Base-by-base conservation (phyloP, 768 basidiomycete genomes). In the Hygrocybe coccinea region DNA sequence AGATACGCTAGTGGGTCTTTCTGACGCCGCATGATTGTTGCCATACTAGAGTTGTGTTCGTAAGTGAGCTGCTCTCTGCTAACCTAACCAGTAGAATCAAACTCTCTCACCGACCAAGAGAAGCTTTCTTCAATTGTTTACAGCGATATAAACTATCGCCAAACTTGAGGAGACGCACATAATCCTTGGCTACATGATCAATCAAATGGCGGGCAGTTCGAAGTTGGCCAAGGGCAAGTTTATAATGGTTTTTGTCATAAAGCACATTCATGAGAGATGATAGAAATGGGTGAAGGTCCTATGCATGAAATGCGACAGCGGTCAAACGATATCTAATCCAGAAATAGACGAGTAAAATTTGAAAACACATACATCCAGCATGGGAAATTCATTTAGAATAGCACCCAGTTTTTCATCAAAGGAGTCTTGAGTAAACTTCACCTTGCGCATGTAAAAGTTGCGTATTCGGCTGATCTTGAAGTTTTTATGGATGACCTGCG, bases 241-340 rank as follows among this genome's bases (percentile, higher is more conserved):
- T 98, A 83, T 97, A 97, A 69, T 99, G 95, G 68, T 97, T 97
- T 76, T 98, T 98, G 81, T 99, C 97, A 72, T 99, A 99, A 39
- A 99, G 82, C 14, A 99, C 97, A 72, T 99, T 99, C 82, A 99
- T 85, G 15, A 99, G 79, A 2, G 94, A 95, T 1, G 92, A 82
- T 15, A 98, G 78, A 78, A 98, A 99, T 1, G 97, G 97, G 70
- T 99, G 97, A 9, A 99, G 79, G 68, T 98, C 95, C 78, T 79
- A 59, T 11, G n/a, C 12, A 11, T n/a, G 21, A 3, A 19, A 19
- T 5, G 8, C 9, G 25, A 12, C 15, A 49, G 3, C 47, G 19
- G 33, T 25, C 47, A 34, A 12, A 5, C 6, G 17, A 29, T 6
- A n/a, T 29, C 3, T 5, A 12, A 15, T 15, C 10, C 8, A 41